Evolutionary conservation across 208 protist genomes (phyloP).

Genomic region (Phytomonas sp.): DNA sequence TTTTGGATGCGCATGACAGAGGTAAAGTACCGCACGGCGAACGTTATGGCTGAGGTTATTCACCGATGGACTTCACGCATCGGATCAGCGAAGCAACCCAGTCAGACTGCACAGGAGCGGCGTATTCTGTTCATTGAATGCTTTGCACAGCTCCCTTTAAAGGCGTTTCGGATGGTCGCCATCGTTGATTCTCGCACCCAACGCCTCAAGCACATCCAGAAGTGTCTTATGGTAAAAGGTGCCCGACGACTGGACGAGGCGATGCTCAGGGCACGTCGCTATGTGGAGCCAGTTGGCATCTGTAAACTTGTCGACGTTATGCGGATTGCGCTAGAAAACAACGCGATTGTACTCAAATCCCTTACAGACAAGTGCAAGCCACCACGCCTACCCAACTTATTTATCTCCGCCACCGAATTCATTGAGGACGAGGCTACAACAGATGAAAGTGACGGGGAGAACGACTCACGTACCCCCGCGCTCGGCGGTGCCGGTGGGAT

Average conservation of each 20-base stretch:
- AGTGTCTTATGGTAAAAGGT: conserved; percentile 59
- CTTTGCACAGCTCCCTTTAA: conserved; percentile 51
- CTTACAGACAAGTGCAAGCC: conserved; percentile 52
- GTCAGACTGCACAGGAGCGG: conserved; percentile 50
- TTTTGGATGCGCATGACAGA: conserved; percentile 74
- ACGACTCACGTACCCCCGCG: conserved; percentile 48
- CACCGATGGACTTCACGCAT: conserved; percentile 1
- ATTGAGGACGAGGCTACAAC: conserved; percentile 70
- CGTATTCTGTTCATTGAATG: conserved; percentile 50
- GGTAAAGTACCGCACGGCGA: conserved; percentile 32
- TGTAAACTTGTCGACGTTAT: conserved; percentile 83
- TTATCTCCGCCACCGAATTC: conserved; percentile 27
- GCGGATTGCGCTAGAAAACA: conserved; percentile 54
- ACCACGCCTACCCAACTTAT: conserved; percentile 65
- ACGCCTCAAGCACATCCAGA: conserved; percentile 67
- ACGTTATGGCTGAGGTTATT: background rate
- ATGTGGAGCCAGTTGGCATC: conserved; percentile 59
- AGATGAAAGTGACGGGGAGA: conserved; percentile 76
- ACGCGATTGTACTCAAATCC: conserved; percentile 69
- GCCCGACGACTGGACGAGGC: conserved; percentile 59
- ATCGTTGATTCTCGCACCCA: conserved; percentile 54
- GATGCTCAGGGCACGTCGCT: conserved; percentile 42
- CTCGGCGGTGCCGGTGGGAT: conserved; percentile 31
- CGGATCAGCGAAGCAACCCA: conserved; percentile 14
- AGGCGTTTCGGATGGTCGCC: conserved; percentile 70